Conservation (phyloP, 164 flowering plant genomes). For the Kalanchoe fedtschenkoi region DNA sequence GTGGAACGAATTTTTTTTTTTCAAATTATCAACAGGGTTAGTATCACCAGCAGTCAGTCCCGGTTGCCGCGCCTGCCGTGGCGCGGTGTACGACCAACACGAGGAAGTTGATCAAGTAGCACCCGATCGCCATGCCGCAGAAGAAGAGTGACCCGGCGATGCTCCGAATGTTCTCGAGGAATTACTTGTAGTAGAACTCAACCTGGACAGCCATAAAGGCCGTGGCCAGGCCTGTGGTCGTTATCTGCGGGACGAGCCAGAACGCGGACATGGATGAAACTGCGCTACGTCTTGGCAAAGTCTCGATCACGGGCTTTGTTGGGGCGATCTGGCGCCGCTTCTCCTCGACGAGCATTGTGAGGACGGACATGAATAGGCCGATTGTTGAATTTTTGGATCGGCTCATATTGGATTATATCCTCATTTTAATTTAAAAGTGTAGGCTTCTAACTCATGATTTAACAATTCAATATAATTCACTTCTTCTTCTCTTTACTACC, state of each 20-base stretch:
- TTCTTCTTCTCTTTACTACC: too few relatives aligned
- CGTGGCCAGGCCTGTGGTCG: slow-evolving; percentile 13
- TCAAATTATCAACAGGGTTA: too few relatives aligned
- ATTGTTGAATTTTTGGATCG: too few relatives aligned
- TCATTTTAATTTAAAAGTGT: too few relatives aligned
- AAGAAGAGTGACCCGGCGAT: slow-evolving; percentile 20
- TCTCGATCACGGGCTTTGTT: slow-evolving; percentile 14
- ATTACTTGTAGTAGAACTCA: slow-evolving; percentile 19
- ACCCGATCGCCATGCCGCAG: slow-evolving; percentile 16
- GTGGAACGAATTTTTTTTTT: too few relatives aligned
- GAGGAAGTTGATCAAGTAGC: slow-evolving; percentile 18
- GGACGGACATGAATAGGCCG: slow-evolving; percentile 16
- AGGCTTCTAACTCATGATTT: too few relatives aligned
- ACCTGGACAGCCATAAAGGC: slow-evolving; percentile 13
- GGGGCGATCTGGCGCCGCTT: slow-evolving; percentile 13
- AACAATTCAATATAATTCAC: too few relatives aligned
- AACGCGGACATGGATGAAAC: slow-evolving; percentile 17
- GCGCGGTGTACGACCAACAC: slow-evolving; percentile 12
- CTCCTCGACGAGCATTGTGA: slow-evolving; percentile 21
- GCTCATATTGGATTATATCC: too few relatives aligned
- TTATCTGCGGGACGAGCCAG: slow-evolving; percentile 17
- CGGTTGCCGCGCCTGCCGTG: slow-evolving; percentile 9
- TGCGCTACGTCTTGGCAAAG: slow-evolving; percentile 13
- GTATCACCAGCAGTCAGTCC: slow-evolving; percentile 26
- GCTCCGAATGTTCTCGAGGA: slow-evolving; percentile 32